Evolutionary conservation across 768 basidiomycete species (phyloP).

Genomic region (Russula sp.): DNA sequence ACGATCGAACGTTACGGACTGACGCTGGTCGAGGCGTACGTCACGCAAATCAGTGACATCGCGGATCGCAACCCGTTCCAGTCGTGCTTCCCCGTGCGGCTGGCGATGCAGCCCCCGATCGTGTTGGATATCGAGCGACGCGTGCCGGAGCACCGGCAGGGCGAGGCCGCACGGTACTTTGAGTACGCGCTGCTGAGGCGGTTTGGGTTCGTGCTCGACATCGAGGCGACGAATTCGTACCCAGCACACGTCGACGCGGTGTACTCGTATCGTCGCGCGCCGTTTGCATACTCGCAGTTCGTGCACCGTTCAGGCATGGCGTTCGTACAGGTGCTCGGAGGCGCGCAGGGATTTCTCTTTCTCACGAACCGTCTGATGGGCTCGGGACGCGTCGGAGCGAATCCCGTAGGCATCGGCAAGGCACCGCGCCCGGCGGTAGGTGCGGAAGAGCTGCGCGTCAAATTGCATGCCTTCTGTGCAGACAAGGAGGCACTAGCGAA

Average conservation of each 20-base stretch:
- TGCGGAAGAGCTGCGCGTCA: conserved; percentile 29
- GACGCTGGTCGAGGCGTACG: conserved; percentile 88
- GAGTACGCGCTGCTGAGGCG: conserved; percentile 70
- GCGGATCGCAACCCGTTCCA: conserved; percentile 84
- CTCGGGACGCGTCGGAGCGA: conserved; percentile 52
- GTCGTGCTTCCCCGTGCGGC: conserved; percentile 75
- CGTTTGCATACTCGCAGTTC: conserved; percentile 82
- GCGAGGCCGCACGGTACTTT: conserved; percentile 55
- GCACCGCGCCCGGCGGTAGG: conserved; percentile 27
- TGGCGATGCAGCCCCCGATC: conserved; percentile 69
- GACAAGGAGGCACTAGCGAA: conserved; percentile 29
- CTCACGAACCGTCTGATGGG: conserved; percentile 82
- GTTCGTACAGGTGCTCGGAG: conserved; percentile 83
- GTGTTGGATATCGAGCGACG: conserved; percentile 60
- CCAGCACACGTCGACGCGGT: conserved; percentile 75
- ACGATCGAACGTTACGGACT: conserved; percentile 85
- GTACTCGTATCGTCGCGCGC: conserved; percentile 80
- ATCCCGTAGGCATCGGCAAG: conserved; percentile 14
- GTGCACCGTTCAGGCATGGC: conserved; percentile 86
- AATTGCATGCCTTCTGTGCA: conserved; percentile 32
- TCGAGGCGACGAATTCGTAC: conserved; percentile 72
- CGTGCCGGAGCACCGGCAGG: conserved; percentile 57
- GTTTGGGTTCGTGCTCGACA: conserved; percentile 77
- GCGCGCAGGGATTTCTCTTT: conserved; percentile 75
- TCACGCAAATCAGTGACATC: conserved; percentile 85